These are phyloP conservation scores for Halenospora varia DNA, from an alignment of 495 filamentous ascomycete genomes.

Conservation along the genomic window DNA sequence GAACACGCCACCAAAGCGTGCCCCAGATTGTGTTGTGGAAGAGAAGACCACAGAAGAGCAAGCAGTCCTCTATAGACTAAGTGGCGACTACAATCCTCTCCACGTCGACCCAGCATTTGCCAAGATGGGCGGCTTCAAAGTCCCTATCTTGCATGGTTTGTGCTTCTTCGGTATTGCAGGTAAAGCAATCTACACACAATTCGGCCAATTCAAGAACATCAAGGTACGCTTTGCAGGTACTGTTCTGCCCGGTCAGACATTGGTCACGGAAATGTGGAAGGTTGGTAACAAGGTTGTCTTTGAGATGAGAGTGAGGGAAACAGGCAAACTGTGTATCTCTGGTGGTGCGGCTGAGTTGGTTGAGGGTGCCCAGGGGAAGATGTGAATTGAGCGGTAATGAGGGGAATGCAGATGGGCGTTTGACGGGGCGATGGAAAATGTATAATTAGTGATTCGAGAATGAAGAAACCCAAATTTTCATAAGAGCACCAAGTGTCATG, in stretches of 20 bases:
- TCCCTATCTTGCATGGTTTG: conserved; percentile 89
- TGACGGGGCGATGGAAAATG: neutral
- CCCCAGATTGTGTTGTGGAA: conserved; percentile 78
- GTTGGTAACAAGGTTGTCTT: conserved; percentile 85
- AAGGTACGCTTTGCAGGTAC: conserved; percentile 96
- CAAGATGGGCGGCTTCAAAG: conserved; percentile 94
- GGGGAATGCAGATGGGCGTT: neutral
- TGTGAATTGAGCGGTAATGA: neutral
- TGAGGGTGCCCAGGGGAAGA: neutral
- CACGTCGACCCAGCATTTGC: conserved; percentile 95
- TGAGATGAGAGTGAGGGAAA: conserved; percentile 93
- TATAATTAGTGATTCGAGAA: no score
- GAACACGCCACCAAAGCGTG: conserved; percentile 73
- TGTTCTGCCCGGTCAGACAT: conserved; percentile 88
- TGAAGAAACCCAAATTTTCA: no score
- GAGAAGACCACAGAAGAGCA: conserved; percentile 91
- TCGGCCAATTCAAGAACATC: conserved; percentile 83
- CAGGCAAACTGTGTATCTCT: conserved; percentile 86
- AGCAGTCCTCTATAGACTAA: conserved; percentile 90
- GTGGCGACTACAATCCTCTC: conserved; percentile 84
- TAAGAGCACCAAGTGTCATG: no score
- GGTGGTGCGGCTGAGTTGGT: conserved; percentile 85
- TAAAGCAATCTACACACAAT: conserved; percentile 84
- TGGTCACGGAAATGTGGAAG: conserved; percentile 98
- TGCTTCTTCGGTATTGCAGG: conserved; percentile 92